These are phyloP conservation scores for Ustilago shanxiensis DNA, from an alignment of 1,284 basidiomycete species.

Conservation along the genomic window DNA sequence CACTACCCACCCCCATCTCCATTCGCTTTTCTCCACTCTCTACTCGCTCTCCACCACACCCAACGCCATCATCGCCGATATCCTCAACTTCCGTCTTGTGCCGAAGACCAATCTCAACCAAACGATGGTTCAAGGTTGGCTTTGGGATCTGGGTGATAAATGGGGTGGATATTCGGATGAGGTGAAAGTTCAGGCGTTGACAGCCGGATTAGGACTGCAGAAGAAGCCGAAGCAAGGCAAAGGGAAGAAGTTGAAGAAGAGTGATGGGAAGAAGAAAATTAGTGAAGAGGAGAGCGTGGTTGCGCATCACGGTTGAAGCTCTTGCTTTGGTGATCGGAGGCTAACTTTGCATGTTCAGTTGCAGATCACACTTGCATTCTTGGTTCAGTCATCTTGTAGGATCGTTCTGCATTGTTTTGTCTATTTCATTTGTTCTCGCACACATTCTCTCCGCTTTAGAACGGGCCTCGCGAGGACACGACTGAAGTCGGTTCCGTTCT, in stretches of 20 bases:
- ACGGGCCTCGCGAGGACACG: too few species aligned
- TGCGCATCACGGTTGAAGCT: background rate
- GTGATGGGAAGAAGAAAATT: background rate
- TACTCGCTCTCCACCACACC: conserved; percentile 9
- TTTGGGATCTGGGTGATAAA: conserved; percentile 36
- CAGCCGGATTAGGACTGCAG: conserved; percentile 10
- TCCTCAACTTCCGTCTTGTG: conserved; percentile 18
- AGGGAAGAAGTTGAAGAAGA: background rate
- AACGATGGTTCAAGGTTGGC: conserved; percentile 23
- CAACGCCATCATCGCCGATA: conserved; percentile 18
- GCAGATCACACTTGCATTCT: background rate
- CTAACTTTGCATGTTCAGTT: too few species aligned
- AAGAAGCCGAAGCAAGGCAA: background rate
- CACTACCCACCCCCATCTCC: conserved; percentile 20
- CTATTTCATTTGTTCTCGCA: background rate
- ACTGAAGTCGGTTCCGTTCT: too few species aligned
- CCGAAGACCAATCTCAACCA: conserved; percentile 20
- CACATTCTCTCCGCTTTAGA: background rate
- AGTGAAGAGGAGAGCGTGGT: background rate
- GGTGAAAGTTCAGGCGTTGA: conserved; percentile 25
- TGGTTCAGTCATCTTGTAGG: background rate
- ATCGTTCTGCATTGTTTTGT: background rate
- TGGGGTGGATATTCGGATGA: conserved; percentile 21
- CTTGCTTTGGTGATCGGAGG: background rate
- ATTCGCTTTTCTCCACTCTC: conserved; percentile 16